Percentiles rank a stretch among this genome's conserved stretches.
These are phyloP conservation scores for Rhodotorula graminis DNA, from an alignment of 768 basidiomycete genomes.

Conservation along the genomic window DNA sequence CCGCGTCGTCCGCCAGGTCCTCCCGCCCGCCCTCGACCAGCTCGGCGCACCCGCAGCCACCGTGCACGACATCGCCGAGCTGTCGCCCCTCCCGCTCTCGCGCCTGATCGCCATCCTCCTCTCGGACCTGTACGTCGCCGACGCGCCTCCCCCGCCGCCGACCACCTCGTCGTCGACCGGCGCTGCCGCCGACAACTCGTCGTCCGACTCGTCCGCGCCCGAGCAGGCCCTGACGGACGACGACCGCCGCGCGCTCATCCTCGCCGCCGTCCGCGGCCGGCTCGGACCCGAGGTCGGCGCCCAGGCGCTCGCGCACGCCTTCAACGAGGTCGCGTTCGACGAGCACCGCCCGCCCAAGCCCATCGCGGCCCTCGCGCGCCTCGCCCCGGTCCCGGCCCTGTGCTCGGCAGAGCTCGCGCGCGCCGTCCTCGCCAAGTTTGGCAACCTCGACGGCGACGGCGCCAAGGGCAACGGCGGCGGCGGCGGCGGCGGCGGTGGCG, in stretches of 20 bases:
- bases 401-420: slow-evolving; percentile 27
- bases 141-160: neutral
- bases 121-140: slow-evolving; percentile 51
- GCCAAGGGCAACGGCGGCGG: neutral
- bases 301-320: slow-evolving; percentile 34
- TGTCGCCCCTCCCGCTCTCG: slow-evolving; percentile 66
- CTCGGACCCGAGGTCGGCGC: slow-evolving; percentile 27
- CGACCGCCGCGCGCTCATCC: slow-evolving; percentile 16
- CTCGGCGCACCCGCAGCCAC: slow-evolving; percentile 76
- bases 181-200: too few relatives aligned
- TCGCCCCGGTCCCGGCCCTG: slow-evolving; percentile 19
- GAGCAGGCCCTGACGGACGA: slow-evolving; percentile 13
- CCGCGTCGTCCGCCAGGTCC: slow-evolving; percentile 66
- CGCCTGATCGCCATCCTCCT: slow-evolving; percentile 78
- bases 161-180: too few relatives aligned
- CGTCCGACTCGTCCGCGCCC: neutral
- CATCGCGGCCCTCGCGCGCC: slow-evolving; percentile 14
- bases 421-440: slow-evolving; percentile 12
- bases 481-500: slow-evolving; percentile 11
- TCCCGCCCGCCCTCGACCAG: slow-evolving; percentile 80
- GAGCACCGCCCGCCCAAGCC: slow-evolving; percentile 4
- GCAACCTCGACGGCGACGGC: neutral
- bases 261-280: slow-evolving; percentile 13
- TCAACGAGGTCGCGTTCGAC: slow-evolving; percentile 32
- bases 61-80: slow-evolving; percentile 81